Conservation (phyloP, 352 stramenopile species). For the Nothophytophthora sp. region DNA sequence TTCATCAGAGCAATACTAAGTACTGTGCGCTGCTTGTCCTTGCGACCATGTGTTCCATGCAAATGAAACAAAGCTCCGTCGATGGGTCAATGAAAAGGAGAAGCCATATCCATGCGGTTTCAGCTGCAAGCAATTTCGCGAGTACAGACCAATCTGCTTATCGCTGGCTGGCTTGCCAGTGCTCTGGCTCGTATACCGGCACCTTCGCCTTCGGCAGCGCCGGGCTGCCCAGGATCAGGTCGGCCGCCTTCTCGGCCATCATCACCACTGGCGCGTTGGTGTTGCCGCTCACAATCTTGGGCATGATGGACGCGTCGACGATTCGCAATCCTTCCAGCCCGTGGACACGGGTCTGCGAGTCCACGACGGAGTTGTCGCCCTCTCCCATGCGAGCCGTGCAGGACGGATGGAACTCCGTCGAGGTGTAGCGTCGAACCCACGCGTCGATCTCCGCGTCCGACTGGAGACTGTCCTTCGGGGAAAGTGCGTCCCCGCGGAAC, state of each 20-base stretch:
- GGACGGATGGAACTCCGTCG: constrained; percentile 79
- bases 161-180: constrained; percentile 56
- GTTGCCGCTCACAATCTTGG: constrained; percentile 91
- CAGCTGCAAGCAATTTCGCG: too few relatives aligned
- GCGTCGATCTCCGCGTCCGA: constrained; percentile 62
- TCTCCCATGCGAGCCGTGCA: constrained; percentile 81
- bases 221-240: constrained; percentile 76
- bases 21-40: too few relatives aligned
- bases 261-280: constrained; percentile 91
- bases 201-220: constrained; percentile 57
- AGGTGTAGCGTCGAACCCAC: constrained; percentile 64
- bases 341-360: constrained; percentile 75
- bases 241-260: constrained; percentile 87
- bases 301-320: constrained; percentile 92
- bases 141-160: too few relatives aligned
- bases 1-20: too few relatives aligned
- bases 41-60: too few relatives aligned
- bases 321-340: constrained; percentile 82
- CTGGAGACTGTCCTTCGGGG: constrained; percentile 40
- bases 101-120: too few relatives aligned
- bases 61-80: too few relatives aligned
- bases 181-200: constrained; percentile 46
- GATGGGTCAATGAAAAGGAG: too few relatives aligned
- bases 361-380: constrained; percentile 70
- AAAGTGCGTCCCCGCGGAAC: constrained; percentile 61